phyloP scores from a whole-genome alignment of 306 rosid genomes.

The Prunus mume region DNA sequence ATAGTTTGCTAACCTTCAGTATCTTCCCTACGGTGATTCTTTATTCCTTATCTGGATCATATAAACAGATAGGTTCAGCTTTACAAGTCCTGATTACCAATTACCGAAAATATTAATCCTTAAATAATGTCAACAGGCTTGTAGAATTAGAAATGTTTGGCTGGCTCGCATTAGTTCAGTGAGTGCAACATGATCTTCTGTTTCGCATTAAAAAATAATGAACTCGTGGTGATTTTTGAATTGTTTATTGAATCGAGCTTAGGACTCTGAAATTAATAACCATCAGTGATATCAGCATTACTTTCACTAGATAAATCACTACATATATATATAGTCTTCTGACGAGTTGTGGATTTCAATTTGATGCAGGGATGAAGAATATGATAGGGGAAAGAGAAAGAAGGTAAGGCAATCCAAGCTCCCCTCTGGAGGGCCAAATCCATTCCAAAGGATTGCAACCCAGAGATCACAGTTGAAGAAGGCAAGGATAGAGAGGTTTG shows the following conservation, averaged over 20 bases:
- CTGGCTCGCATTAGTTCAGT: neutral
- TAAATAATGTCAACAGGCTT: neutral
- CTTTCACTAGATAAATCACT: neutral
- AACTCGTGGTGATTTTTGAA: neutral
- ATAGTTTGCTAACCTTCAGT: too few species aligned
- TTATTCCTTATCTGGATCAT: too few species aligned
- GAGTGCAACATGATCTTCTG: neutral
- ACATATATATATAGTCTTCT: neutral
- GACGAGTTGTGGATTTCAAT: neutral
- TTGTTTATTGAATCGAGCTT: neutral
- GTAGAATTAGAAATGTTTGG: too few species aligned
- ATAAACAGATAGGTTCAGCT: neutral
- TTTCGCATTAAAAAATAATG: neutral
- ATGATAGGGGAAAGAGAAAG: conserved; percentile 81
- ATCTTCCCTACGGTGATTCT: neutral
- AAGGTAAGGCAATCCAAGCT: conserved; percentile 53
- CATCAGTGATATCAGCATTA: neutral
- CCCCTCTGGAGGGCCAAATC: conserved; percentile 60
- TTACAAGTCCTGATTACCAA: too few species aligned
- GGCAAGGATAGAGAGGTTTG: conserved; percentile 44
- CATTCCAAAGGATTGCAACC: conserved; percentile 65
- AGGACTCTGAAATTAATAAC: neutral
- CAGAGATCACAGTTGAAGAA: conserved; percentile 46
- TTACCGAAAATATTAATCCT: neutral
- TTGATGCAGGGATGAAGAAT: conserved; percentile 84